phyloP scores from a whole-genome alignment of 108 stramenopile genomes.

The Pseudonitzschia multistriata region DNA sequence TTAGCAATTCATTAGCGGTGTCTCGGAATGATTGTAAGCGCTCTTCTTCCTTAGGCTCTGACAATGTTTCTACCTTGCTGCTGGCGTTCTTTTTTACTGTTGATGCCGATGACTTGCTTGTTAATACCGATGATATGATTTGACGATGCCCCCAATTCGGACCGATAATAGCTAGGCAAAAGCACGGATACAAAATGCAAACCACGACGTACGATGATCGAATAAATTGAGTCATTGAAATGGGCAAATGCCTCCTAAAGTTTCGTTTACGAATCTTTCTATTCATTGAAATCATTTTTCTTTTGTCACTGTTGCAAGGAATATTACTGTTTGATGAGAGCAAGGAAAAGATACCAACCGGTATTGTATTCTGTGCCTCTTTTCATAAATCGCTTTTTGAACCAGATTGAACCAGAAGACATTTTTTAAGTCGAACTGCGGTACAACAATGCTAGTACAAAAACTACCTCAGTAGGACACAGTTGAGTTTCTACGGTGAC shows the following conservation, averaged over 20 bases:
- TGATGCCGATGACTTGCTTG: background rate
- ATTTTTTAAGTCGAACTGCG: too few relatives aligned
- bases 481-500: too few relatives aligned
- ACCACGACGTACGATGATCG: background rate
- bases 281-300: background rate
- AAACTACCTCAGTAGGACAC: too few relatives aligned
- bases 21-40: slow-evolving; percentile 1
- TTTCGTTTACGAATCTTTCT: background rate
- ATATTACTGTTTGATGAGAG: too few relatives aligned
- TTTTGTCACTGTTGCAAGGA: too few relatives aligned
- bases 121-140: background rate
- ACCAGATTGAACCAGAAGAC: too few relatives aligned
- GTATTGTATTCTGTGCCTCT: too few relatives aligned
- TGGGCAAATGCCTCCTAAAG: too few relatives aligned
- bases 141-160: background rate
- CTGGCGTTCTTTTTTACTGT: slow-evolving; percentile 5
- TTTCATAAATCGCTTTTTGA: too few relatives aligned
- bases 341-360: too few relatives aligned
- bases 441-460: too few relatives aligned
- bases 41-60: background rate
- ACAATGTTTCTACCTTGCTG: background rate
- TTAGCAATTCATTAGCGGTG: background rate
- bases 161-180: background rate
- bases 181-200: background rate
- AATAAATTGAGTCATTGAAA: background rate